Conservation (phyloP, 805 yeast genomes). For the Monosporozyma yasuniensis region DNA sequence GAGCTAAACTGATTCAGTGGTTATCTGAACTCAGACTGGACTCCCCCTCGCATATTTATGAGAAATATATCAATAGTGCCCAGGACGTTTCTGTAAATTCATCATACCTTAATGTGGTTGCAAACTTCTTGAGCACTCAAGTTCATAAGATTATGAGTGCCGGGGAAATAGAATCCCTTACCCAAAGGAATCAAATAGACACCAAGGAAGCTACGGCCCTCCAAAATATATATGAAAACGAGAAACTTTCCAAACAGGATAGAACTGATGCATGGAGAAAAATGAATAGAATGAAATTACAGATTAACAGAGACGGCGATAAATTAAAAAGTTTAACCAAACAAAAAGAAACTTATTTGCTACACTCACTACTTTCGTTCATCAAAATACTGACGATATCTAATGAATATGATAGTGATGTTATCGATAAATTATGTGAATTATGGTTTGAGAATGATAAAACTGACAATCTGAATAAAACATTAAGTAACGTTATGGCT, state of each 20-base stretch:
- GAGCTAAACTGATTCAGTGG: conserved; percentile 54
- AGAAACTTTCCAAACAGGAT: conserved; percentile 36
- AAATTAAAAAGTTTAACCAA: conserved; percentile 35
- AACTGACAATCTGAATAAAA: conserved; percentile 36
- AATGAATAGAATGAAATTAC: conserved; percentile 40
- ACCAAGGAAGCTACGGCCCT: conserved; percentile 43
- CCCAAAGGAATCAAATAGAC: conserved; percentile 35
- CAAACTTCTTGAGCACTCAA: conserved; percentile 65
- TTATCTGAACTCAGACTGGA: conserved; percentile 61
- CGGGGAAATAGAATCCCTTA: conserved; percentile 37
- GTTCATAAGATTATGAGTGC: conserved; percentile 37
- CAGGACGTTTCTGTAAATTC: conserved; percentile 22
- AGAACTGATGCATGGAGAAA: conserved; percentile 46
- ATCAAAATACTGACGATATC: conserved; percentile 42
- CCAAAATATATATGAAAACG: conserved; percentile 35
- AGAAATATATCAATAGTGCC: conserved; percentile 41
- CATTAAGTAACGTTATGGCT: conserved; percentile 33
- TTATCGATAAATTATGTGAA: conserved; percentile 68
- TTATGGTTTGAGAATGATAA: conserved; percentile 66
- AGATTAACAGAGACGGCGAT: conserved; percentile 40
- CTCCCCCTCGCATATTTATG: conserved; percentile 48
- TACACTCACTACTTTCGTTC: conserved; percentile 51
- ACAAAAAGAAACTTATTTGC: conserved; percentile 37
- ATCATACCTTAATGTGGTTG: conserved; percentile 49
- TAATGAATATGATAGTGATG: conserved; percentile 41